Evolutionary conservation across 768 basidiomycete genomes (phyloP).

Genomic region (Leccinum barrowsii): DNA sequence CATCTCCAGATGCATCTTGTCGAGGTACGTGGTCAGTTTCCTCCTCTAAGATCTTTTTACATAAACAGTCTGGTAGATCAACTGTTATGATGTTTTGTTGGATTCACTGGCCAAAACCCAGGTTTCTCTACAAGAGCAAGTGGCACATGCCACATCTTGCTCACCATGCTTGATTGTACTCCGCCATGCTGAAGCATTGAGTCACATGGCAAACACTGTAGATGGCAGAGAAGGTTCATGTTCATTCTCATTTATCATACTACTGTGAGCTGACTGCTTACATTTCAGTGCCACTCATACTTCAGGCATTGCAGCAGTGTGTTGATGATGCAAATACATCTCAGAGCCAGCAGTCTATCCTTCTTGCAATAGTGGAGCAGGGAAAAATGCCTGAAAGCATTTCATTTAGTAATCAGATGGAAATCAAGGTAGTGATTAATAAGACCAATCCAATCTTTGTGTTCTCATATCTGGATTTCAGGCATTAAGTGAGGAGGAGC

Average conservation of each 20-base stretch:
- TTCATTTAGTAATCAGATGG: constrained; percentile 83
- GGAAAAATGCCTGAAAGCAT: constrained; percentile 62
- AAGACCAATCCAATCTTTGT: background rate
- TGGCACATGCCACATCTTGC: constrained; percentile 74
- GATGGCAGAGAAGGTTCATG: constrained; percentile 54
- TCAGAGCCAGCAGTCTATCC: constrained; percentile 67
- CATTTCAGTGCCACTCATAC: constrained; percentile 52
- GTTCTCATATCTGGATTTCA: constrained; percentile 27
- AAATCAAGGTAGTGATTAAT: constrained; percentile 53
- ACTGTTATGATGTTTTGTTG: constrained; percentile 80
- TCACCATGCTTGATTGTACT: constrained; percentile 85
- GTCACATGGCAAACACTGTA: constrained; percentile 57
- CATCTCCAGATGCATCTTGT: constrained; percentile 72
- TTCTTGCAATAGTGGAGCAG: constrained; percentile 68
- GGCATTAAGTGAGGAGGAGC: constrained; percentile 79
- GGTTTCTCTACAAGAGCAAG: constrained; percentile 61
- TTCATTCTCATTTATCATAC: background rate
- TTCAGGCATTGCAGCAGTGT: constrained; percentile 59
- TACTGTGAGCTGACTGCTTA: background rate
- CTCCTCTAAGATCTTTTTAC: background rate
- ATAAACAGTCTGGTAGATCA: constrained; percentile 49
- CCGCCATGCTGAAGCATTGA: constrained; percentile 76
- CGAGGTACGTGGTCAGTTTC: constrained; percentile 46
- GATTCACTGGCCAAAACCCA: constrained; percentile 78
- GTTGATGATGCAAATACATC: constrained; percentile 55